Evolutionary conservation across 768 basidiomycete species (phyloP), one percentile per base, ranked within the genome.

Genomic region (Gymnopilus junonius): DNA sequence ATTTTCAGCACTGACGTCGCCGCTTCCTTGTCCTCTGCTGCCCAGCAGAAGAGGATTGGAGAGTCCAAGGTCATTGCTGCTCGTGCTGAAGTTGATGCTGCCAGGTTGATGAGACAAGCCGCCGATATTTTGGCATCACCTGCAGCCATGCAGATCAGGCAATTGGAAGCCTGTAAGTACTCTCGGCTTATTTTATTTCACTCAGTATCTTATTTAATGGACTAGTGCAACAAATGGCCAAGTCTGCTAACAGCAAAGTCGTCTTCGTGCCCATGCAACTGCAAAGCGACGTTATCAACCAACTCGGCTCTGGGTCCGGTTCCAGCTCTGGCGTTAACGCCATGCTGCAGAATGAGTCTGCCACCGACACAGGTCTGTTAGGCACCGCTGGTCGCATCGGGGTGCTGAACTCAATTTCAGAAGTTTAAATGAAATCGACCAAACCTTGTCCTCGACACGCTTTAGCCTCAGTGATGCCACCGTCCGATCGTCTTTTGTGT

Each of bases 121-220:
- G 95, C 95, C 57, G 95, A 97, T 76, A 97, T 97, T 70, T 80
- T 94, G 70, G 94, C 95, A 21, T 93, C 90, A 11, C 95, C 95
- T 8, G 96, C 97, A 21, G 97, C 97, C 58, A 97, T 98, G 95
- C 95, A 97, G 77, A 98, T 98, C 74, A 85, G 97, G 63, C 97
- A 98, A 74, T 86, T 99, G 65, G 97, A 99, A 76, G 94, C 95
- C 51, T 71, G 83, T 85, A 62, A 67, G 83, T 82, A 54, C 55
- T n/a, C 7, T 51, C 21, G 32, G 15, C 45, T 35, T 46, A 20
- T 37, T 35, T 40, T 43, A 46, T 37, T 54, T 23, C 23, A 37
- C 29, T 23, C 29, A 59, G 25, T 55, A 43, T 46, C 58, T 39
- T 12, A 43, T 31, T n/a, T 6, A 1, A 56, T 27, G 23, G 34